phyloP scores from a whole-genome alignment of 345 rosid species.

The Lepidium sativum region DNA sequence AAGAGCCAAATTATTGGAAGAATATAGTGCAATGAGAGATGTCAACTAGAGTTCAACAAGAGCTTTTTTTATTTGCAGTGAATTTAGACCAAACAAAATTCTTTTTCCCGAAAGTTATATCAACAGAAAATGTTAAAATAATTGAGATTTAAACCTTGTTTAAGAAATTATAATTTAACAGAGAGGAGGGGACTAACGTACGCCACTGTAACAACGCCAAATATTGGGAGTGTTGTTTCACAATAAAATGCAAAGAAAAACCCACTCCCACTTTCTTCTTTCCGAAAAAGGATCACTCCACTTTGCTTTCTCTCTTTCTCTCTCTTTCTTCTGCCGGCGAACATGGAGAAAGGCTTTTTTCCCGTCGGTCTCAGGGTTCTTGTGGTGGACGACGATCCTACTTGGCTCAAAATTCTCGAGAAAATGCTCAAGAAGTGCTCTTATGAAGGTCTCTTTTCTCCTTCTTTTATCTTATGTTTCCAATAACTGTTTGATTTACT shows the following conservation, averaged over 20 bases:
- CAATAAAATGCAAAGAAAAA: conserved; percentile 28
- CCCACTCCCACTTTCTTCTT: conserved; percentile 22
- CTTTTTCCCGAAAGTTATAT: not conserved
- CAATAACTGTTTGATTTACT: not conserved
- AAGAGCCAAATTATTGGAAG: conserved; percentile 10
- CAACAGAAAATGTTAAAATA: not conserved
- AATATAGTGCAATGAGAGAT: conserved; percentile 4
- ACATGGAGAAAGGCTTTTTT: conserved; percentile 63
- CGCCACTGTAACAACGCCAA: conserved; percentile 46
- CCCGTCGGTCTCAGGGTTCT: conserved; percentile 94
- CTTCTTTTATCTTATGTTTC: not conserved
- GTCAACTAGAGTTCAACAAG: not conserved
- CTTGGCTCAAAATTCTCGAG: conserved; percentile 95
- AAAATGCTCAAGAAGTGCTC: conserved; percentile 97
- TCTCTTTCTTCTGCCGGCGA: conserved; percentile 10
- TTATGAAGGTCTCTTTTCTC: conserved; percentile 53
- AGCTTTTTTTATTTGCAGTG: not conserved
- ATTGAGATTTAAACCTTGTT: not conserved
- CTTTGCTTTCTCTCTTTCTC: not conserved
- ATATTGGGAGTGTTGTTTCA: conserved; percentile 29
- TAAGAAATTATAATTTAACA: not conserved
- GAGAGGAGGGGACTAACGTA: conserved; percentile 22
- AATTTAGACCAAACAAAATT: conserved; percentile 16
- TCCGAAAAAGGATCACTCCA: conserved; percentile 18
- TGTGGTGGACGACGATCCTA: conserved; percentile 91